Conservation (phyloP, 2,329 filamentous ascomycete genomes). For the Pseudogymnoascus sp. region DNA sequence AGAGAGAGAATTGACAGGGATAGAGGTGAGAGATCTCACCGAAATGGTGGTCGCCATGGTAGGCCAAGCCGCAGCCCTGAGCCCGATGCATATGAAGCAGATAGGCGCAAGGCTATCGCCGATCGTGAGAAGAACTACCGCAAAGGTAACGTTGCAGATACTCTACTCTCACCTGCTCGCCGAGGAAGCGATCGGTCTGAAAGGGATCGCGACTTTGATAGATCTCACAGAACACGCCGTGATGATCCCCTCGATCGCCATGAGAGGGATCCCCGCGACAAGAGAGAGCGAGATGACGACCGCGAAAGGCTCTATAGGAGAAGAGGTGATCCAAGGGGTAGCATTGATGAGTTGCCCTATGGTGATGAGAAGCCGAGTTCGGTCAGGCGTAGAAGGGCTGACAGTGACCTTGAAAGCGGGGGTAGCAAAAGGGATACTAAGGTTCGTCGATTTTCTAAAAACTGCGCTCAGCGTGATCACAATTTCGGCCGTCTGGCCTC, state of each 20-base stretch:
- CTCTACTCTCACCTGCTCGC: constrained; percentile 40
- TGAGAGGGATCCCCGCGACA: constrained; percentile 57
- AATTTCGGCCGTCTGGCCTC: background rate
- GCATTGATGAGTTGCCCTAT: constrained; percentile 84
- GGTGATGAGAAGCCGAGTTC: constrained; percentile 62
- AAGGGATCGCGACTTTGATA: constrained; percentile 36
- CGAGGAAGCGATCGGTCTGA: constrained; percentile 31
- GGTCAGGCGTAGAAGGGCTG: constrained; percentile 68
- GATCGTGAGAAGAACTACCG: constrained; percentile 91
- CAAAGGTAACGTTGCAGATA: constrained; percentile 66
- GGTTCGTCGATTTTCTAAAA: constrained; percentile 29
- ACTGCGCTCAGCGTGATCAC: background rate
- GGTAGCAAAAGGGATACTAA: constrained; percentile 58
- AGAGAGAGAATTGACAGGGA: constrained; percentile 50
- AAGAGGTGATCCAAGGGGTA: constrained; percentile 66
- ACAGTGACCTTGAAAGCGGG: constrained; percentile 63
- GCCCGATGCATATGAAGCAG: constrained; percentile 87
- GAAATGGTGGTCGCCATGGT: constrained; percentile 46
- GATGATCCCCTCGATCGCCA: constrained; percentile 61
- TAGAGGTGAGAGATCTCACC: constrained; percentile 57
- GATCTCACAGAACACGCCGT: constrained; percentile 44
- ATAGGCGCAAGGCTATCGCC: constrained; percentile 85
- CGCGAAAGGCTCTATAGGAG: constrained; percentile 82
- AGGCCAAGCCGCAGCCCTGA: constrained; percentile 83
- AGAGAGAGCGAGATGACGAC: constrained; percentile 82